Evolutionary conservation across 2,329 filamentous ascomycete species (phyloP).

Genomic region (Penicillium sclerotigenum): DNA sequence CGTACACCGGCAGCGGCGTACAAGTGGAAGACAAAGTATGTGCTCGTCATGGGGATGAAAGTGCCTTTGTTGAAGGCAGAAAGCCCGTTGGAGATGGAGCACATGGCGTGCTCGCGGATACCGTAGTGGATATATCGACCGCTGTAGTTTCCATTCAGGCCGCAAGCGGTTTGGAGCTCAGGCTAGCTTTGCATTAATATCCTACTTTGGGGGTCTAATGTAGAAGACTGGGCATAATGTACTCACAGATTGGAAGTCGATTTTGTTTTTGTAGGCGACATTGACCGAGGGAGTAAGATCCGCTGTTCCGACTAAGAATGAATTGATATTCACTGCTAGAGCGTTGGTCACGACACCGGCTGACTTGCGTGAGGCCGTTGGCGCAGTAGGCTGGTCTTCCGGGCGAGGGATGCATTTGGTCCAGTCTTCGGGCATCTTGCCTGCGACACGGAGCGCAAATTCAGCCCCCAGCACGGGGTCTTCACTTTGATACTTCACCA

Average conservation of each 20-base stretch:
- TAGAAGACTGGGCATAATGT: neutral
- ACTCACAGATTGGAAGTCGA: slow-evolving; percentile 51
- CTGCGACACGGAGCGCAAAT: slow-evolving; percentile 49
- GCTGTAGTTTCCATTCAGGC: slow-evolving; percentile 51
- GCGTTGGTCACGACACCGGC: slow-evolving; percentile 53
- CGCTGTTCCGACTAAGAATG: slow-evolving; percentile 54
- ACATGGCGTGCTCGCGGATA: slow-evolving; percentile 62
- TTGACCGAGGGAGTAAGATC: slow-evolving; percentile 54
- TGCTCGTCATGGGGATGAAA: slow-evolving; percentile 56
- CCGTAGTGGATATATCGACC: slow-evolving; percentile 56
- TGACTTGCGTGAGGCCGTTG: slow-evolving; percentile 50
- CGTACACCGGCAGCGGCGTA: slow-evolving; percentile 57
- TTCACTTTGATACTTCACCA: slow-evolving; percentile 43
- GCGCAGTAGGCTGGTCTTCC: slow-evolving; percentile 47
- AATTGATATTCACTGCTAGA: slow-evolving; percentile 47
- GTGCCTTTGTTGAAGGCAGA: slow-evolving; percentile 56
- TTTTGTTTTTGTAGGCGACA: slow-evolving; percentile 54
- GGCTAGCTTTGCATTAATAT: slow-evolving; percentile 18
- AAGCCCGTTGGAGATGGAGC: slow-evolving; percentile 75
- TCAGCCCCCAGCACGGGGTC: slow-evolving; percentile 50
- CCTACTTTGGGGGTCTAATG: slow-evolving; percentile 11
- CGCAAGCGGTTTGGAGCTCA: slow-evolving; percentile 27
- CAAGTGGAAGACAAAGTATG: slow-evolving; percentile 64
- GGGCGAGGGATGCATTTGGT: slow-evolving; percentile 47
- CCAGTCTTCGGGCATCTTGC: slow-evolving; percentile 51